These are phyloP conservation scores for Botryotinia convoluta DNA, from an alignment of 2,329 filamentous ascomycete genomes.

Conservation along the genomic window DNA sequence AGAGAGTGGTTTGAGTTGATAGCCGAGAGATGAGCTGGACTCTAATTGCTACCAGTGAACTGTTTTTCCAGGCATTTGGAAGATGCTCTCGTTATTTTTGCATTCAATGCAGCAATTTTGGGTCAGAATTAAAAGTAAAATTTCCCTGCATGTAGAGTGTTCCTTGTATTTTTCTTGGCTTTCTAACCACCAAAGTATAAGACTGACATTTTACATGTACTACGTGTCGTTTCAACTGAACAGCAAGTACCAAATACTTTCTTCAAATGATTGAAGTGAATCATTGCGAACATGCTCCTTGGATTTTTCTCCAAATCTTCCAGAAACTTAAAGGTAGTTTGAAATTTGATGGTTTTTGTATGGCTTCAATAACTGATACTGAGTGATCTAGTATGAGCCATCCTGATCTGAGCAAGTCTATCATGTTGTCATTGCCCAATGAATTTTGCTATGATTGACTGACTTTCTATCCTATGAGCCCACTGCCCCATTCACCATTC, in stretches of 20 bases:
- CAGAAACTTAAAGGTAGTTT: not conserved
- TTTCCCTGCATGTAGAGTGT: too few relatives aligned
- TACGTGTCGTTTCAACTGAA: not conserved
- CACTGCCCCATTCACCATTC: not conserved
- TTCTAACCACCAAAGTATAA: not conserved
- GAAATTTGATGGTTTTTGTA: not conserved
- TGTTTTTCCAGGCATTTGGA: not conserved
- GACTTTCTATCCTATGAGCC: not conserved
- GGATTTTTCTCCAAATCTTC: not conserved
- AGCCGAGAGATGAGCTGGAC: not conserved
- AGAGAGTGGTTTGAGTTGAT: slow-evolving; percentile 10
- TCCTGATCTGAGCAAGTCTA: not conserved
- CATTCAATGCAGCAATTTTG: not conserved
- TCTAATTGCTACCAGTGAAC: not conserved
- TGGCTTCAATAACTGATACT: not conserved
- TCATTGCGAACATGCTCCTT: not conserved
- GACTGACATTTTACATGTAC: fast-evolving
- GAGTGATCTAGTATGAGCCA: too few relatives aligned
- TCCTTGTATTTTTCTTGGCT: too few relatives aligned
- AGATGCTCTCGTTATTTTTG: not conserved
- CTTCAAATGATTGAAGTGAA: not conserved
- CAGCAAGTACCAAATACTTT: not conserved
- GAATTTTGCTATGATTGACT: not conserved
- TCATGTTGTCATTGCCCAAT: not conserved
- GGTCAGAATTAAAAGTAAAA: not conserved